Evolutionary conservation across 2,329 filamentous ascomycete species (phyloP), one percentile per base, ranked within the genome.

Genomic region (Pseudogymnoascus sp.): DNA sequence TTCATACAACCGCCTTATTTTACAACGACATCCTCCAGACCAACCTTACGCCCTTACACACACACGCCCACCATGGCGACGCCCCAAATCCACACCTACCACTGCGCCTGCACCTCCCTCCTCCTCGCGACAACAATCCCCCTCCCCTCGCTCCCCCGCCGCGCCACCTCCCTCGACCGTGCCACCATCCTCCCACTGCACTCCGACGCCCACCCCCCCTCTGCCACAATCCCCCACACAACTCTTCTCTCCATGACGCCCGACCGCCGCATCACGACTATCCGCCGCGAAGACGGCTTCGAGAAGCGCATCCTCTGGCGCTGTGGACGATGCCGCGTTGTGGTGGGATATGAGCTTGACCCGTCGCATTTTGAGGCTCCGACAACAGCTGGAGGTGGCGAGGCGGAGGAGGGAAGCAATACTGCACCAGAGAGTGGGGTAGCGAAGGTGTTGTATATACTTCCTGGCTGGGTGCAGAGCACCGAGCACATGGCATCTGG

Each of bases 31-130:
- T 31, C 12, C 23, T 50, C 7, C 3, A 28, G 6, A 14, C 14
- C 23, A 7, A 50, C 14, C 21, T 50, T 14, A 50, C 44, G 5
- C n/a, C 23, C 14, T 60, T 21, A 14, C 7, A 11, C 14, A 37
- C 6, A 59, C n/a, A 4, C 12, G 8, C 8, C 23, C 25, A 59
- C 14, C 8, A 67, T 66, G 62, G 38, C 66, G 2, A 14, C 37
- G 8, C 44, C 62, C 14, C 61, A 62, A 67, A 68, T 82, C 66
- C 75, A 81, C 73, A 84, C 81, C 64, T 84, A 84, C 74, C 82
- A 84, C 75, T 89, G 87, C 78, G 73, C 87, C 72, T 90, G 87
- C 79, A 84, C 79, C 53, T 81, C 86, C 68, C 81, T 89, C 66
- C 76, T 89, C 62, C 79, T 89, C 66, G 81, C 85, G 21, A 86